Evolutionary conservation across 257 asterid genomes (phyloP).

Genomic region (Mentha longifolia): DNA sequence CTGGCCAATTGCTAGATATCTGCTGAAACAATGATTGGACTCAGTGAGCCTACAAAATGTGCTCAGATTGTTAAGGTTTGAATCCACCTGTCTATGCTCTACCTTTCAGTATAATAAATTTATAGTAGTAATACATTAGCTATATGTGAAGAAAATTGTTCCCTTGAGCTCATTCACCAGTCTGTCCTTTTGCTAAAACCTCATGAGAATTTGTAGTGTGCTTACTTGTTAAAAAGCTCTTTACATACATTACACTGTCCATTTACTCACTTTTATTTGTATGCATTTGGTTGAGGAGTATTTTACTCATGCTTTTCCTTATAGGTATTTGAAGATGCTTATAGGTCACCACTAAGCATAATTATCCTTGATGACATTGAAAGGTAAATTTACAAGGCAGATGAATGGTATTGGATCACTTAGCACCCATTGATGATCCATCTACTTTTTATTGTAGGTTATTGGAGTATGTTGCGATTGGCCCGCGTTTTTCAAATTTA

Average conservation of each 20-base stretch:
- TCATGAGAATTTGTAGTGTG: slow-evolving; percentile 29
- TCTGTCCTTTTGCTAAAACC: background rate
- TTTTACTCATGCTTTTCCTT: slow-evolving; percentile 35
- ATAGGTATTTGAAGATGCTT: slow-evolving; percentile 99
- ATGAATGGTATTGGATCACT: slow-evolving; percentile 25
- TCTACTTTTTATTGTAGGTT: slow-evolving; percentile 56
- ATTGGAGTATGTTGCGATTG: slow-evolving; percentile 87
- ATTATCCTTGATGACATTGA: slow-evolving; percentile 94
- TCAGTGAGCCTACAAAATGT: slow-evolving; percentile 93
- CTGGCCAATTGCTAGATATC: slow-evolving; percentile 65
- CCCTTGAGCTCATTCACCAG: no score
- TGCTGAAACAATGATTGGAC: slow-evolving; percentile 97
- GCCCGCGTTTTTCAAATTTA: slow-evolving; percentile 94
- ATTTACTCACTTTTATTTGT: background rate
- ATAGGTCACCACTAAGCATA: slow-evolving; percentile 87
- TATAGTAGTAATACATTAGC: background rate
- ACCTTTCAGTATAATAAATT: background rate
- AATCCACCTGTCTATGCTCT: slow-evolving; percentile 22
- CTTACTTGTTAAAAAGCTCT: slow-evolving; percentile 11
- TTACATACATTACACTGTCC: slow-evolving; percentile 12
- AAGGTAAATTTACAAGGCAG: slow-evolving; percentile 60
- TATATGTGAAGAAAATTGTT: slow-evolving; percentile 23
- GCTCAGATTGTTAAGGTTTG: slow-evolving; percentile 89
- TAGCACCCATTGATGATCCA: slow-evolving; percentile 29
- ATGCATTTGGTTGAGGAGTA: slow-evolving; percentile 31